Percentiles rank a stretch among this genome's conserved stretches.
Conservation (phyloP, 257 asterid species). For the Petunia secreta region DNA sequence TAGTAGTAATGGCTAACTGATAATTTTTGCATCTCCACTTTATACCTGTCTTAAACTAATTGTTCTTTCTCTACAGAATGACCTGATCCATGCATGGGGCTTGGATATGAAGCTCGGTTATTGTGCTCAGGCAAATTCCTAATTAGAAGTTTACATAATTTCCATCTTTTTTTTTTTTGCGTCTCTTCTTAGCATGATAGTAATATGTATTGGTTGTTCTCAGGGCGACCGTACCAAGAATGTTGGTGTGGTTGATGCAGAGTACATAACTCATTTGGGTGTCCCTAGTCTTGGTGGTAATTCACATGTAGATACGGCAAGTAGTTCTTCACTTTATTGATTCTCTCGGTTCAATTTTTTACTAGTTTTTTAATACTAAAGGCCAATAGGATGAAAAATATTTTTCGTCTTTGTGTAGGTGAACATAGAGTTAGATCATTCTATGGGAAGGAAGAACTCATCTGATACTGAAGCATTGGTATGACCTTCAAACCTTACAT, state of each 20-base stretch:
- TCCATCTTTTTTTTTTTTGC: background rate
- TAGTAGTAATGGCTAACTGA: background rate
- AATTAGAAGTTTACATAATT: background rate
- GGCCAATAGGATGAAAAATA: background rate
- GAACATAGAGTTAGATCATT: constrained; percentile 33
- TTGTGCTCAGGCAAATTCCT: constrained; percentile 80
- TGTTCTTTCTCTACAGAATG: constrained; percentile 56
- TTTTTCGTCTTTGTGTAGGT: constrained; percentile 38
- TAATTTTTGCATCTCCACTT: background rate
- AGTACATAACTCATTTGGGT: constrained; percentile 68
- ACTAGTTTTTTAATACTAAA: background rate
- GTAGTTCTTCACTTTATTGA: constrained; percentile 21
- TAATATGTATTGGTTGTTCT: constrained; percentile 22
- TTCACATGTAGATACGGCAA: constrained; percentile 54
- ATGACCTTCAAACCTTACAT: constrained; percentile 2
- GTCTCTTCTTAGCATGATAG: constrained; percentile 3
- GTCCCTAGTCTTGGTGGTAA: constrained; percentile 76
- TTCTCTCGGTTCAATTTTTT: background rate
- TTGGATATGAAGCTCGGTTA: constrained; percentile 91
- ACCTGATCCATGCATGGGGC: constrained; percentile 98
- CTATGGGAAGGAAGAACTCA: constrained; percentile 32
- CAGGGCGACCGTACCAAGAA: constrained; percentile 78
- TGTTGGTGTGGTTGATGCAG: constrained; percentile 83
- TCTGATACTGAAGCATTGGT: constrained; percentile 48
- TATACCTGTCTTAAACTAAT: background rate